Evolutionary conservation across 2,329 filamentous ascomycete genomes (phyloP), one percentile per base, ranked within the genome.

Genomic region (Stemphylium beticola): DNA sequence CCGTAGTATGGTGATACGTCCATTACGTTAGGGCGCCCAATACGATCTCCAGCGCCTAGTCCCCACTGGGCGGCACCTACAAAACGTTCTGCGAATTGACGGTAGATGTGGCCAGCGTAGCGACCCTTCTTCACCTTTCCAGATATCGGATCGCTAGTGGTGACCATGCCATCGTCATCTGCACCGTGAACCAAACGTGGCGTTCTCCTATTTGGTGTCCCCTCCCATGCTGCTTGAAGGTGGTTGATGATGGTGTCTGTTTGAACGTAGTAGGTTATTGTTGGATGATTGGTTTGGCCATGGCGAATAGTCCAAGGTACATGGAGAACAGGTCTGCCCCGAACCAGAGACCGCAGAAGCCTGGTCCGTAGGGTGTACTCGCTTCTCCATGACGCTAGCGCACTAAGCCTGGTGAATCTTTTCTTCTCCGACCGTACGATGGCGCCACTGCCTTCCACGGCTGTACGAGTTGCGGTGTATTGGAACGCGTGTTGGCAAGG

Each of bases 341-440:
- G 87, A 41, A 84, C 84, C 53, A 98, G 80, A 58, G 91, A 95
- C 39, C 92, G 86, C 47, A 98, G 79, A 46, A 98, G 83, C 41
- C 91, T 85, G 2, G 92, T 97, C 41, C 95, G 85, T 52, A 96
- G 78, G 42, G 98, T 89, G 69, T 98, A 99, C 75, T 99, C 95
- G 75, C 91, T 97, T 64, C 93, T 86, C 93, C 95, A 98, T 8
- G 93, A 95, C n/a, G 92, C 90, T 57, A 93, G 78, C 3, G 87
- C 83, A 9, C 91, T 96, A 49, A 99, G 82, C 38, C 93, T 87
- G 14, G 90, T 86, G 69, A 98, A 99, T 61, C 86, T 85, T 39
- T 92, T 89, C 64, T 85, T 85, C 69, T 95, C 90, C 1, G 89
- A 88, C 24, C 85, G 84, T 39, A 92, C 79, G 34, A 58, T 60